A percentile compares a stretch with the other conserved stretches of the same genome.
Conservation (phyloP, 2,329 filamentous ascomycete genomes). For the Hypoxylon sp. region DNA sequence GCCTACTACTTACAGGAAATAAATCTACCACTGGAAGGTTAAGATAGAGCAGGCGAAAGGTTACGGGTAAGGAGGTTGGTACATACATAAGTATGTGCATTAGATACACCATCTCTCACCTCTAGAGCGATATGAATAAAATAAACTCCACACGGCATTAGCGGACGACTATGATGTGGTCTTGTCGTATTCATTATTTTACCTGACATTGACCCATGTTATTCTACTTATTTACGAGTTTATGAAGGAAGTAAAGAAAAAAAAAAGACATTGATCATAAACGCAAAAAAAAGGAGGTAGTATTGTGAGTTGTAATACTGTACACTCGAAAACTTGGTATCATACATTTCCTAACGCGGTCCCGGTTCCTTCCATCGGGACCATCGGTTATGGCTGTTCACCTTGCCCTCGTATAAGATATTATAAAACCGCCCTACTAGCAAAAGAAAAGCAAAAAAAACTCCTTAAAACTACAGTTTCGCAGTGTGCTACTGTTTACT, state of each 20-base stretch:
- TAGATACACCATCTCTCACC: not conserved
- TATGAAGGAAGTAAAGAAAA: too few species aligned
- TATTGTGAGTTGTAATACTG: constrained; percentile 35
- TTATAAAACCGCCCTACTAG: too few species aligned
- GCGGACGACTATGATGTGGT: too few species aligned
- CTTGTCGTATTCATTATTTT: too few species aligned
- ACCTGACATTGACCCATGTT: too few species aligned
- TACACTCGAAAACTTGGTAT: constrained; percentile 41
- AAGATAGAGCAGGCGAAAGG: too few species aligned
- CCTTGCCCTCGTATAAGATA: not conserved
- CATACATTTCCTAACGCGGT: constrained; percentile 20
- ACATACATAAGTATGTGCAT: too few species aligned
- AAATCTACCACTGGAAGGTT: too few species aligned
- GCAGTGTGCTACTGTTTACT: too few species aligned
- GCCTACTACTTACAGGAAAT: not conserved
- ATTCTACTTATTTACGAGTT: too few species aligned
- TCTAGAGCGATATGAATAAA: not conserved
- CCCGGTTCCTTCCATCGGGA: not conserved
- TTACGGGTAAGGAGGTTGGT: not conserved
- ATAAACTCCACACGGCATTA: not conserved
- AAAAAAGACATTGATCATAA: not conserved
- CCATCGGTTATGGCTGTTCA: not conserved
- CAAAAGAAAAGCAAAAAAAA: not conserved
- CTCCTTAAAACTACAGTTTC: too few species aligned
- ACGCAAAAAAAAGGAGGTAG: constrained; percentile 19